Evolutionary conservation across 352 stramenopile genomes (phyloP).

Genomic region (Chrysophaeum taylorii): DNA sequence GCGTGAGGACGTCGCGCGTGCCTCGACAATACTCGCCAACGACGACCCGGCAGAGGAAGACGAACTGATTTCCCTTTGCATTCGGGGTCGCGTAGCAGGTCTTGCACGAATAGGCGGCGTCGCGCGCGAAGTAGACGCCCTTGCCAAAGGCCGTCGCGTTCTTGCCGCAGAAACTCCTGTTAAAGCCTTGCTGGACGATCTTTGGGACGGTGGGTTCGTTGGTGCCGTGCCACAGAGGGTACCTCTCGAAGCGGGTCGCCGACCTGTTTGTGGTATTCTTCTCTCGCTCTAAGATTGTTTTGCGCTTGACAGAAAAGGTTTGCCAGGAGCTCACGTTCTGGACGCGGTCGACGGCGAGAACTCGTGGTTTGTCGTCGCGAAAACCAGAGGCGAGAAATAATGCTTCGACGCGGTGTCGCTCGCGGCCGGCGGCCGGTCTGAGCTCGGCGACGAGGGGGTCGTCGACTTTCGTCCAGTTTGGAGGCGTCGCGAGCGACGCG

Average conservation of each 20-base stretch:
- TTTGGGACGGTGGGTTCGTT: background rate
- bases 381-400: too few relatives aligned
- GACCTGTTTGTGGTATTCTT: too few relatives aligned
- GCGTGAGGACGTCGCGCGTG: conserved; percentile 6
- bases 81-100: conserved; percentile 5
- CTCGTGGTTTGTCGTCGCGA: too few relatives aligned
- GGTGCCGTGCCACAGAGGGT: background rate
- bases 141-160: conserved; percentile 15
- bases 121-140: conserved; percentile 21
- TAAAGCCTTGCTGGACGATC: conserved; percentile 16
- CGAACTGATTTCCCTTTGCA: conserved; percentile 3
- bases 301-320: background rate
- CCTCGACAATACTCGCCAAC: conserved; percentile 16
- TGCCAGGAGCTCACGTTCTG: background rate
- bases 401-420: too few relatives aligned
- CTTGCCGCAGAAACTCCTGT: conserved; percentile 10
- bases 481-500: background rate
- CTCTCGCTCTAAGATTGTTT: background rate
- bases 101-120: conserved; percentile 14
- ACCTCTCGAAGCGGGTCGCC: too few relatives aligned
- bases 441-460: background rate
- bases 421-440: too few relatives aligned
- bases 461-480: background rate
- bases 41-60: conserved; percentile 17
- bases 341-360: background rate